Evolutionary conservation across 2,329 filamentous ascomycete species (phyloP), one percentile per base, ranked within the genome.

Genomic region (Microthyrium microscopicum): DNA sequence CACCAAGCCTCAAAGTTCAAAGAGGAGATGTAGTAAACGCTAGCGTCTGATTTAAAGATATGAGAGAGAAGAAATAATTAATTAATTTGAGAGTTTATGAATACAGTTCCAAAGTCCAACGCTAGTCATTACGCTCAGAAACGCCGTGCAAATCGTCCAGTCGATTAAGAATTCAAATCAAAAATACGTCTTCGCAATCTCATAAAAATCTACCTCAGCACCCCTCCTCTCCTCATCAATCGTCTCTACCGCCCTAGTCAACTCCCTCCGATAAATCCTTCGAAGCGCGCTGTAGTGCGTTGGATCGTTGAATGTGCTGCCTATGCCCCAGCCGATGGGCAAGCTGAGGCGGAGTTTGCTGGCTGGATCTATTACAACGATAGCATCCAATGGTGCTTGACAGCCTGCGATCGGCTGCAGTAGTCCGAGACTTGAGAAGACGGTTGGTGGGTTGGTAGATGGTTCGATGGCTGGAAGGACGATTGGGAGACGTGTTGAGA

Each of bases 241-340:
- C 20, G 27, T 15, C 24, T 9, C 3, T 11, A 25, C 22, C 22
- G 8, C 22, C 22, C 8, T 25, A 8, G 22, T 13, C 8, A 8
- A 25, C 8, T 25, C 22, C 8, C 8, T 13, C 22, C 13, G 8
- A 8, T 25, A 8, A 25, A 8, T 8, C 22, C 8, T 8, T 8
- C 22, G 22, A 25, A 8, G 22, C 8, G 13, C 13, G 22, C 22
- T 25, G 12, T 20, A 34, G 26, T 26, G 22, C 7, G 27, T 13
- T n/a, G 26, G 19, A 21, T 28, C 29, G 17, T 17, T 16, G 11
- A 45, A 51, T 39, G 54, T 52, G 26, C 47, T 46, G 4, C 54
- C 54, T 18, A 52, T 54, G 11, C 58, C 57, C 58, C 58, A 61
- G 3, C 57, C 57, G 39, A 61, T 56, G 1, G 58, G 58, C 30